Evolutionary conservation across 2,329 filamentous ascomycete genomes (phyloP), one percentile per base, ranked within the genome.

Genomic region (Botrytis medusae): DNA sequence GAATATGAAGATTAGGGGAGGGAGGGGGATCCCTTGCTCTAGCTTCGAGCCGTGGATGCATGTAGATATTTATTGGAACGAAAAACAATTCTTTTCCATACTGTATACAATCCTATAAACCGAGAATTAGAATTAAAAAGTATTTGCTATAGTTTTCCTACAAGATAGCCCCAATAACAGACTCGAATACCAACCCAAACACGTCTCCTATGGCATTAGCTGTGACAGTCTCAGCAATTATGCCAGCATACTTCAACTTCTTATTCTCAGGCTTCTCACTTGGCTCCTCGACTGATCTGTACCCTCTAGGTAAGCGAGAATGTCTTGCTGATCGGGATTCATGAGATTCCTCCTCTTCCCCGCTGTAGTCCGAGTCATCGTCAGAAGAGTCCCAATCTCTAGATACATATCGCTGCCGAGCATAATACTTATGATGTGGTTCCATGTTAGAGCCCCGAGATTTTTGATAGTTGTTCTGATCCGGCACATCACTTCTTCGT

Each of bases 141-240:
- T 7, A 29, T 63, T 18, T 20, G 10, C 25, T 18, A 44, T 7
- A 2, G 40, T 32, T n/a, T 63, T 29, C 16, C 40, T 70, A 70
- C 51, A 70, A 44, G 22, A 70, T 70, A 18, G 68, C 54, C 10
- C 68, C 37, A 60, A 70, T 29, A 32, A 40, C 37, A 42, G 51
- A 70, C 68, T 46, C 54, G 16, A 46, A 70, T 42, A 61, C 20
- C 42, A 71, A 51, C 51, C 51, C 51, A 57, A 57, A 57, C n/a
- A 57, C 51, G 14, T 51, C 29, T 22, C 59, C 59, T 22, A 71
- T 29, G 10, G 59, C 59, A 64, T 48, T 71, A 51, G 69, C 44
- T n/a, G 59, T 54, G 20, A 64, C 69, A 7, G 16, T 71, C 46
- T 71, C 44, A 37, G 69, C 44, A 42, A 64, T 64, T 8, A 57